These are phyloP conservation scores for Fomitiporia mediterranea DNA, from an alignment of 1,284 basidiomycete genomes.

Conservation along the genomic window DNA sequence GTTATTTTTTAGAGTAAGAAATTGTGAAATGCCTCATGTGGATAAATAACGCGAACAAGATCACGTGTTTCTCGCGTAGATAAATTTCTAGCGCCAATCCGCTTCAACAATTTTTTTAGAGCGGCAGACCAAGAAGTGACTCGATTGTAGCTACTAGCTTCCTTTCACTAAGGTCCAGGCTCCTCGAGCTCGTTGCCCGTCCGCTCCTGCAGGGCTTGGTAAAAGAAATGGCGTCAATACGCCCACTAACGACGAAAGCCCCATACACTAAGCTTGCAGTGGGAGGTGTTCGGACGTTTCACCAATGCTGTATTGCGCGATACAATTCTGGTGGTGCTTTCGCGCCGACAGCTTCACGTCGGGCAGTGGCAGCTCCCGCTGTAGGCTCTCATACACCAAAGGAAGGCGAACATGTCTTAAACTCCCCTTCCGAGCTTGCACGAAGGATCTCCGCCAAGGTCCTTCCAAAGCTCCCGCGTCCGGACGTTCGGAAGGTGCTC, in stretches of 20 bases:
- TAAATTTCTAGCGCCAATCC: background rate
- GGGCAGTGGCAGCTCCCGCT: conserved; percentile 74
- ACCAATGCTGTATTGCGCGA: conserved; percentile 1
- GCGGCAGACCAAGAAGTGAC: conserved; percentile 1
- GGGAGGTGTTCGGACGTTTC: conserved; percentile 9
- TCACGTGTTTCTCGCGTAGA: background rate
- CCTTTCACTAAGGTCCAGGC: background rate
- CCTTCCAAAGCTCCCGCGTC: conserved; percentile 78
- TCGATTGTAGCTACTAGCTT: conserved; percentile 5
- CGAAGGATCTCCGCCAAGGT: conserved; percentile 89
- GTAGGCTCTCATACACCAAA: conserved; percentile 68
- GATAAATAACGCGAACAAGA: background rate
- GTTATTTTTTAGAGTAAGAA: too few relatives aligned
- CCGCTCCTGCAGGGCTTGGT: background rate
- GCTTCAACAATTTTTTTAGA: background rate
- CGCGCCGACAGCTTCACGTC: conserved; percentile 20
- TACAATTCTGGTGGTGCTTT: background rate
- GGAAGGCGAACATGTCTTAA: conserved; percentile 79
- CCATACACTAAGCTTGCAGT: background rate
- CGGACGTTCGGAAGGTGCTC: conserved; percentile 93
- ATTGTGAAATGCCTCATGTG: too few relatives aligned
- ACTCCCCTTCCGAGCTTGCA: conserved; percentile 89
- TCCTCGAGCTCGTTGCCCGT: conserved; percentile 1
- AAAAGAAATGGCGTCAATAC: conserved; percentile 13
- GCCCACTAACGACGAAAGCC: conserved; percentile 14